These are phyloP conservation scores for Euphorbia schlechtendalii DNA, from an alignment of 441 rosid species.

Conservation along the genomic window DNA sequence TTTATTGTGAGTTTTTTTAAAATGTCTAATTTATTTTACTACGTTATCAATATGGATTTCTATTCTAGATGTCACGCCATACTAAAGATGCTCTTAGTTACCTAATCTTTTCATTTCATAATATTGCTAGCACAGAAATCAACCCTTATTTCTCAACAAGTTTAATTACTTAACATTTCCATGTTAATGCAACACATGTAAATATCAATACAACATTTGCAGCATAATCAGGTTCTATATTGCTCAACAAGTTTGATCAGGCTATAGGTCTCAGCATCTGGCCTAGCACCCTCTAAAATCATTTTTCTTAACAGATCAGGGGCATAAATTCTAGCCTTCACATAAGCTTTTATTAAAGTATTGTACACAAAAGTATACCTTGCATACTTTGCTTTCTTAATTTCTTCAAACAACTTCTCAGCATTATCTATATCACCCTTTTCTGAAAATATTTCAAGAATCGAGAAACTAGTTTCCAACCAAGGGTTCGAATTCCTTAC, in stretches of 20 bases:
- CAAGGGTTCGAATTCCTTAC: conserved; percentile 65
- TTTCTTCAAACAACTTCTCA: conserved; percentile 64
- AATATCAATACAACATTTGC: not conserved
- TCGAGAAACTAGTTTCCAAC: conserved; percentile 70
- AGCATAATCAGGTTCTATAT: conserved; percentile 27
- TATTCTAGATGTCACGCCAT: too few relatives aligned
- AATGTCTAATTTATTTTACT: too few relatives aligned
- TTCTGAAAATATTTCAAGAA: conserved; percentile 62
- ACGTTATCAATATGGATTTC: too few relatives aligned
- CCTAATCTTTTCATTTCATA: too few relatives aligned
- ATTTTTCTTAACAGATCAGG: conserved; percentile 73
- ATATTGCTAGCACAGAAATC: too few relatives aligned
- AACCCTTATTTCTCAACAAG: too few relatives aligned
- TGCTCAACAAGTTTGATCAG: conserved; percentile 65
- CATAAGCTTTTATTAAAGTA: conserved; percentile 66
- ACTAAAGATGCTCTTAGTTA: too few relatives aligned
- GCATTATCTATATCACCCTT: conserved; percentile 61
- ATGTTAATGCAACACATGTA: too few relatives aligned
- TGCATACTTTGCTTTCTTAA: conserved; percentile 52
- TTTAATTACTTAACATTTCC: too few relatives aligned
- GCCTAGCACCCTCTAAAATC: conserved; percentile 82
- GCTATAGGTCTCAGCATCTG: conserved; percentile 87
- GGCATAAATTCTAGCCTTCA: conserved; percentile 55
- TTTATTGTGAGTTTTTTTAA: too few relatives aligned
- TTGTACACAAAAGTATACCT: conserved; percentile 72